These are phyloP conservation scores for Chlorella sp. DNA, from an alignment of 139 green algal species.

Conservation along the genomic window DNA sequence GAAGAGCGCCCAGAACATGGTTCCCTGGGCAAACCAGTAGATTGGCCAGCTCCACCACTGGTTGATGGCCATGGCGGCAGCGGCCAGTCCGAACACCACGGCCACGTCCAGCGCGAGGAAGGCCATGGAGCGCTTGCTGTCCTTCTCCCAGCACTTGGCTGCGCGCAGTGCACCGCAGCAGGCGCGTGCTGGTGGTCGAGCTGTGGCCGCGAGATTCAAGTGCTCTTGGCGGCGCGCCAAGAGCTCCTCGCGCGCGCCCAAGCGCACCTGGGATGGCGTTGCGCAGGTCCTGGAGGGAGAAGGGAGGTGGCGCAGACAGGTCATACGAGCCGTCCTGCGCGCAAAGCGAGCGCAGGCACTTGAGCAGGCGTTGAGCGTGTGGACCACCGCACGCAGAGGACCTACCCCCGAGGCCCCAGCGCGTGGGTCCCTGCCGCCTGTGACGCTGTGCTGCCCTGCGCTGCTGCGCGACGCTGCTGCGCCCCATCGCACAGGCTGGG, in stretches of 20 bases:
- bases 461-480: too few species aligned
- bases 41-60: constrained; percentile 72
- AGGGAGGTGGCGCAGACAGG: constrained; percentile 69
- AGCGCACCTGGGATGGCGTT: constrained; percentile 62
- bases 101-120: constrained; percentile 77
- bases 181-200: neutral
- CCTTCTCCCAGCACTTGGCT: constrained; percentile 59
- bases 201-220: neutral
- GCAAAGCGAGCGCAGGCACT: neutral
- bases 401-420: neutral
- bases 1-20: constrained; percentile 98
- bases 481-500: too few species aligned
- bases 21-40: constrained; percentile 94
- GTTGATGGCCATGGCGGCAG: neutral
- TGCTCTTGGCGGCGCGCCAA: neutral
- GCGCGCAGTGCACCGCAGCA: neutral
- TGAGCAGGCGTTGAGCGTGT: too few species aligned
- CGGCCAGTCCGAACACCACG: constrained; percentile 67
- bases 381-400: neutral
- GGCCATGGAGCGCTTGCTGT: constrained; percentile 56
- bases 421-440: neutral
- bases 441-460: neutral
- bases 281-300: constrained; percentile 74
- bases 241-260: neutral
- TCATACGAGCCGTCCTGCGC: constrained; percentile 11